Conservation (phyloP, 2,329 filamentous ascomycete genomes). For the Xylaria sp. region DNA sequence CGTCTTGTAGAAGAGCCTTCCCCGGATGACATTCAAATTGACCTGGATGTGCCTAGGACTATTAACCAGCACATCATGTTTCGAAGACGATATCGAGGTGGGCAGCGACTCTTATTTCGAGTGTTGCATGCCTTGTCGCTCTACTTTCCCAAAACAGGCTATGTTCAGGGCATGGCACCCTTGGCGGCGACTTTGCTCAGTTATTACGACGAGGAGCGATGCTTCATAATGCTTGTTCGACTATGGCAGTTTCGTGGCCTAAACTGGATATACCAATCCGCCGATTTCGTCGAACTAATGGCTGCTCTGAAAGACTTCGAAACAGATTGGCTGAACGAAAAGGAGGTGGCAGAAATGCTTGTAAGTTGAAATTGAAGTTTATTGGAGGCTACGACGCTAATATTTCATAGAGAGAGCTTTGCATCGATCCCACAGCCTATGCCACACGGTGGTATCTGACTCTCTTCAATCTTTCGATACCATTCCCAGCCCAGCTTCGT, state of each 20-base stretch:
- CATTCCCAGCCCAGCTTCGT: constrained; percentile 89
- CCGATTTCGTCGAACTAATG: constrained; percentile 87
- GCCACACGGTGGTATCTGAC: constrained; percentile 97
- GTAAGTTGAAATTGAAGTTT: constrained; percentile 57
- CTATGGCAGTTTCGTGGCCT: constrained; percentile 90
- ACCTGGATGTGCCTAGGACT: constrained; percentile 93
- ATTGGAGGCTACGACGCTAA: constrained; percentile 9
- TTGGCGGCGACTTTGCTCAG: constrained; percentile 90
- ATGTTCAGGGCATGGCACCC: constrained; percentile 97
- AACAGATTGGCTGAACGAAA: constrained; percentile 76
- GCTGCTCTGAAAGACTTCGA: constrained; percentile 85
- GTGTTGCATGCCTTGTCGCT: constrained; percentile 91
- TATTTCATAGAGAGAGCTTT: constrained; percentile 67
- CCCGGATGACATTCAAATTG: constrained; percentile 94
- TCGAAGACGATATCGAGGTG: constrained; percentile 85
- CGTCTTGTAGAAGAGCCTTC: constrained; percentile 75
- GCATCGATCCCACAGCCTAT: constrained; percentile 88
- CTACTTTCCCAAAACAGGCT: constrained; percentile 89
- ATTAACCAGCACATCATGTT: constrained; percentile 99
- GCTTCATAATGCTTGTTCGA: constrained; percentile 95
- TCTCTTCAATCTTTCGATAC: constrained; percentile 95
- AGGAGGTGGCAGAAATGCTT: constrained; percentile 80
- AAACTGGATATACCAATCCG: constrained; percentile 80
- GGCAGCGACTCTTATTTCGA: constrained; percentile 88
- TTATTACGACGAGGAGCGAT: constrained; percentile 94